These are phyloP conservation scores for Ogataea corticis DNA, from an alignment of 805 yeast genomes.

Conservation along the genomic window DNA sequence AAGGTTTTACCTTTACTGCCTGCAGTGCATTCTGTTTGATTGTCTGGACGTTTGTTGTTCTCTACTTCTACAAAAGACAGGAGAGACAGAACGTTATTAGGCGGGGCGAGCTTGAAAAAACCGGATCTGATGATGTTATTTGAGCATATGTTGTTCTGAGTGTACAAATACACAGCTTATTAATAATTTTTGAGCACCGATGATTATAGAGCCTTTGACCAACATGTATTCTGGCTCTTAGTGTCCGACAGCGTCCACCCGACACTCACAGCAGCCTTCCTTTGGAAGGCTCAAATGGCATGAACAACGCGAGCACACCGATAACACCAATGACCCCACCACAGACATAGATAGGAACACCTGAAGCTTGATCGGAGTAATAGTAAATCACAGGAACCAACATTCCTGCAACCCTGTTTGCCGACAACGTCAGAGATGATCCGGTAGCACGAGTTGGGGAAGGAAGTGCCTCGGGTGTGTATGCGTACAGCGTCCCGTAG, in stretches of 20 bases:
- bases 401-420: constrained; percentile 47
- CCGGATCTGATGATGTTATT: too few relatives aligned
- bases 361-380: constrained; percentile 43
- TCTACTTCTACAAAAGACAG: constrained; percentile 15
- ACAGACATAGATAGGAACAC: constrained; percentile 54
- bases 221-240: too few relatives aligned
- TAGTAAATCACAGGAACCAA: constrained; percentile 53
- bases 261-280: background rate
- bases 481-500: constrained; percentile 57
- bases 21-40: constrained; percentile 15
- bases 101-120: too few relatives aligned
- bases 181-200: too few relatives aligned
- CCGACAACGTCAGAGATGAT: constrained; percentile 50
- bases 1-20: constrained; percentile 31
- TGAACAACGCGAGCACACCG: constrained; percentile 40
- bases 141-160: too few relatives aligned
- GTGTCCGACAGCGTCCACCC: too few relatives aligned
- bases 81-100: background rate
- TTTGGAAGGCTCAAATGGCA: constrained; percentile 45
- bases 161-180: too few relatives aligned
- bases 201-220: too few relatives aligned
- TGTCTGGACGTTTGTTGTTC: constrained; percentile 16
- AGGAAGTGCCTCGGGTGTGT: constrained; percentile 59
- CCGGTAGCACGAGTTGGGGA: constrained; percentile 51
- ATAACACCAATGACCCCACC: constrained; percentile 49